Base-by-base conservation (phyloP, 2,329 filamentous ascomycete genomes). In the Epichloe amarillans region DNA sequence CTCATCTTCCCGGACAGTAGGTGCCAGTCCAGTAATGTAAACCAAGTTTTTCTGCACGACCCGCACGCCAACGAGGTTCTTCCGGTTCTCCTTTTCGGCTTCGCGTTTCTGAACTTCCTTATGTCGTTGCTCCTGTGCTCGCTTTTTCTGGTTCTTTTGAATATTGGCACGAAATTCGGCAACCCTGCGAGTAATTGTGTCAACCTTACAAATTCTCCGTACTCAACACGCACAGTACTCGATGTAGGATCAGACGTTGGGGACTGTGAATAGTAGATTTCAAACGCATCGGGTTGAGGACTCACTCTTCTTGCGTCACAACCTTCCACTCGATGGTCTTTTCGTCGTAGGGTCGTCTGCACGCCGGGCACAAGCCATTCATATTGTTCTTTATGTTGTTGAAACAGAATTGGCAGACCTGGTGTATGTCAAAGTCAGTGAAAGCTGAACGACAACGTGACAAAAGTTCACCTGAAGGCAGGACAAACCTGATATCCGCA, bases 331-430 rank as follows among this genome's bases (percentile, higher is more conserved):
- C 82, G 65, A 98, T 97, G 33, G 89, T 94, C 66, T 91, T 91
- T 60, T 98, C 94, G 66, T 96, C 89, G 67, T 98, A 98, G 5
- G 88, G 85, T 66, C 93, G 80, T 69, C 93, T 82, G 67, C 93
- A 98, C 58, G 95, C 95, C n/a, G 93, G 93, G 68, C 93, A 98
- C 52, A 96, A 78, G 37, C 91, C 90, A 65, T 96, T 97, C 79
- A 95, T 89, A 61, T 96, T 96, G 61, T 86, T 95, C 71, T 94
- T 95, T 67, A 98, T 94, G 67, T 97, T 98, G 71, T 98, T 96
- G 74, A 91, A 98, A 72, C 93, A 98, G 71, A 98, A 98, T 74
- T 98, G 94, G 70, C 93, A 98, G 66, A 98, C 91, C 90, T 96
- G 33, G 0, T 41, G 43, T 11, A 30, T 49, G 2, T 4, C 4